Evolutionary conservation across 805 yeast genomes (phyloP).

Genomic region (Starmerella kuoi): DNA sequence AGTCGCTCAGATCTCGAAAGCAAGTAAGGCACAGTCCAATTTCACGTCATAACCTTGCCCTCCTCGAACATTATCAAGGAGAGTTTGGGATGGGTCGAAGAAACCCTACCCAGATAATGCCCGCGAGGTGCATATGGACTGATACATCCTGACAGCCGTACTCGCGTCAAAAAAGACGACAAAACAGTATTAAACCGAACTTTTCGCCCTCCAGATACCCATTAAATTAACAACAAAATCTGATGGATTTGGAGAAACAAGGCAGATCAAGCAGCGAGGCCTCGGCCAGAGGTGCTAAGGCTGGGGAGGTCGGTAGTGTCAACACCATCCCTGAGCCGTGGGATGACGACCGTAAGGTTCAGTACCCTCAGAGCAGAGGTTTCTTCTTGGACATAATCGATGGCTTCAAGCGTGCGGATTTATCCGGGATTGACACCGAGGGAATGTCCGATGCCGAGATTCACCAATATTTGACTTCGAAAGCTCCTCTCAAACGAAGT

Average conservation of each 20-base stretch:
- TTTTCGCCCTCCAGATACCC: too few species aligned
- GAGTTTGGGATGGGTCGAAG: too few species aligned
- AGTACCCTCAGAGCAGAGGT: constrained; percentile 8
- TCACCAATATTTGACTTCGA: constrained; percentile 14
- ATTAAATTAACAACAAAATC: neutral
- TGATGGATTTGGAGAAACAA: constrained; percentile 7
- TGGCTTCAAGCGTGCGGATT: constrained; percentile 37
- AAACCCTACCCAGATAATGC: too few species aligned
- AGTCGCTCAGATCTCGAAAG: too few species aligned
- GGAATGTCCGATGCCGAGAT: constrained; percentile 27
- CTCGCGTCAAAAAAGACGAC: too few species aligned
- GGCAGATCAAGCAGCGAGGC: neutral
- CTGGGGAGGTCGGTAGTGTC: constrained; percentile 4
- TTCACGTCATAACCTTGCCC: too few species aligned
- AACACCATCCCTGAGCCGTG: neutral
- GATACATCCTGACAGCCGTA: too few species aligned
- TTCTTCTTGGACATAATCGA: constrained; percentile 23
- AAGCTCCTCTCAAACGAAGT: constrained; percentile 28
- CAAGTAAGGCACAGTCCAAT: too few species aligned
- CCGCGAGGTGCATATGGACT: too few species aligned
- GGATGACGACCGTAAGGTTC: neutral
- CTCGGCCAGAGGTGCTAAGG: neutral
- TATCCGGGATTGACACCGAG: constrained; percentile 28
- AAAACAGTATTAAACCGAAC: too few species aligned
- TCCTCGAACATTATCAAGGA: too few species aligned